Conservation (phyloP, 2,329 filamentous ascomycete species). For the Colletotrichum tofieldiae region DNA sequence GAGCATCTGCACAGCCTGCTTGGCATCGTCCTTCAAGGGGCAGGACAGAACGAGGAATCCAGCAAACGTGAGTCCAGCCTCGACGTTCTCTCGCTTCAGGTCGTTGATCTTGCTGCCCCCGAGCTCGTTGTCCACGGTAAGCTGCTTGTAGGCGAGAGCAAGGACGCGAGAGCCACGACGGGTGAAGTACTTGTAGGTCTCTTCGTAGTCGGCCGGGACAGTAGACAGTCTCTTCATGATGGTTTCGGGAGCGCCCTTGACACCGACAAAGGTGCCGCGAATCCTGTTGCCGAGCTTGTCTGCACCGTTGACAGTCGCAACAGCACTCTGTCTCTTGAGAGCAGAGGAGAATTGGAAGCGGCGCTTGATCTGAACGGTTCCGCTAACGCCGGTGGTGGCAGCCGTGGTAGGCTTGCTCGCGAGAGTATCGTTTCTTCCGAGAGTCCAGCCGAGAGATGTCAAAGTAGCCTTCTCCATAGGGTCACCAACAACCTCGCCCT, state of each 20-base stretch:
- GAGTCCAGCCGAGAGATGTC: conserved; percentile 88
- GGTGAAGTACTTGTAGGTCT: conserved; percentile 98
- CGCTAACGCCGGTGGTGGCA: conserved; percentile 67
- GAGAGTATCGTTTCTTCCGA: conserved; percentile 91
- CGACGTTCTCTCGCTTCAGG: conserved; percentile 92
- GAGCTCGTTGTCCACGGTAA: conserved; percentile 86
- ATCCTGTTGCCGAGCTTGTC: conserved; percentile 83
- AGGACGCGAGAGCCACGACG: conserved; percentile 95
- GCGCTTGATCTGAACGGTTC: conserved; percentile 93
- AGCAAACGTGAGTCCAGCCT: conserved; percentile 87
- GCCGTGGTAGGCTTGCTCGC: conserved; percentile 74
- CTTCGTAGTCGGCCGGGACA: conserved; percentile 90
- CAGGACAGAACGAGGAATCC: conserved; percentile 97
- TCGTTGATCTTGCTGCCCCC: conserved; percentile 91
- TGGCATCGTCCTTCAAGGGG: conserved; percentile 95
- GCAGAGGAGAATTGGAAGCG: conserved; percentile 99
- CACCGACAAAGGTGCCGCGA: conserved; percentile 91
- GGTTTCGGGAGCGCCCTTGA: conserved; percentile 97
- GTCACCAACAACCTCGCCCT: conserved; percentile 97
- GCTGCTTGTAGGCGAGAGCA: conserved; percentile 93
- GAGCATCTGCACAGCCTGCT: conserved; percentile 94
- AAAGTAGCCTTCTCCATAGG: conserved; percentile 99
- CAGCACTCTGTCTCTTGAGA: conserved; percentile 94
- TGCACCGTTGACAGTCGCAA: conserved; percentile 84
- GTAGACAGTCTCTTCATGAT: conserved; percentile 93